Evolutionary conservation across 768 basidiomycete genomes (phyloP).

Genomic region (Mycena rebaudengoi): DNA sequence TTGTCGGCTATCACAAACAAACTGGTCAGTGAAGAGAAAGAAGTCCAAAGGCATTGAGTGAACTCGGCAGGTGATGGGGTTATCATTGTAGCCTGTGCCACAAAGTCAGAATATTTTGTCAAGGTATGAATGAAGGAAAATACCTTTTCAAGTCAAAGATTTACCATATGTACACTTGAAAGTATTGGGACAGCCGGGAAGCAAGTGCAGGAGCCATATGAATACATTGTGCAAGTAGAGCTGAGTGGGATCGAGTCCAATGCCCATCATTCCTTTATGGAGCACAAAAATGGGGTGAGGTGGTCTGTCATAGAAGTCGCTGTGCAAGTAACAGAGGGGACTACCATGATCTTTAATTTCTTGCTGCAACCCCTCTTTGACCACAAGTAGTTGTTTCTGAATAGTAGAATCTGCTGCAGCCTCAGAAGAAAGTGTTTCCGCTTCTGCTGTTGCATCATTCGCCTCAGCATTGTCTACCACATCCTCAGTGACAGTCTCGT

Average conservation of each 20-base stretch:
- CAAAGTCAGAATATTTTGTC: not conserved
- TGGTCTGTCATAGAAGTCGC: slow-evolving; percentile 10
- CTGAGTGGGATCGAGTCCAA: not conserved
- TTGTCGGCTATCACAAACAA: not conserved
- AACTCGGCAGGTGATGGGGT: not conserved
- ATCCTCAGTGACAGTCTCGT: not conserved
- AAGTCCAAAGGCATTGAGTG: not conserved
- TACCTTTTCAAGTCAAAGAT: not conserved
- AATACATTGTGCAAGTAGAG: slow-evolving; percentile 6
- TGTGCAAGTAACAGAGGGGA: not conserved
- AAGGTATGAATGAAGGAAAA: not conserved
- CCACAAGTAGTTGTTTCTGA: not conserved
- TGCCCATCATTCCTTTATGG: not conserved
- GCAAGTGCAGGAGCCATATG: slow-evolving; percentile 4
- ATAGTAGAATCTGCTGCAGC: not conserved
- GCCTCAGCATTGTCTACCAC: not conserved
- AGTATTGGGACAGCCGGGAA: not conserved
- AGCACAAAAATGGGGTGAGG: slow-evolving; percentile 6
- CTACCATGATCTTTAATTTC: not conserved
- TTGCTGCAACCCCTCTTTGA: not conserved
- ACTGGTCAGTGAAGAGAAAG: not conserved
- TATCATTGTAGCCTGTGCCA: not conserved
- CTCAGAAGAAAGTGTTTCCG: not conserved
- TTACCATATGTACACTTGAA: not conserved
- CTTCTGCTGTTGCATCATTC: not conserved